Evolutionary conservation across 2,329 filamentous ascomycete species (phyloP), one percentile per base, ranked within the genome.

Genomic region (Parastagonospora nodorum): DNA sequence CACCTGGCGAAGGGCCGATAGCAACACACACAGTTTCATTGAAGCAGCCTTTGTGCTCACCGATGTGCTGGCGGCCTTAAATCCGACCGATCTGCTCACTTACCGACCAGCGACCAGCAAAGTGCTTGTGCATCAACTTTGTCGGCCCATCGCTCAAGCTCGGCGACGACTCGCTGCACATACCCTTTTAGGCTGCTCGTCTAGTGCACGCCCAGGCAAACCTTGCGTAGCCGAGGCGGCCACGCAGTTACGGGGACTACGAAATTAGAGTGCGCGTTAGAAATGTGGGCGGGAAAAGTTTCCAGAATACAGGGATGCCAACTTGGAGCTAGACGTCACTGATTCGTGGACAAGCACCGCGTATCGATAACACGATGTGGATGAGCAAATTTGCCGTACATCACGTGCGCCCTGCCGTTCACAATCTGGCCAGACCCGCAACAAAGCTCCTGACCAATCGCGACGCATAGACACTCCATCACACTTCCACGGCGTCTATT

Each of bases 391-490:
- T 50, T 46, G 39, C 29, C 33, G 29, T 9, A 31, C 11, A 29
- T 46, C 42, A 50, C 48, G 48, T 50, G 48, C 36, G 40, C 29
- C 5, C 19, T 15, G 11, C 30, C n/a, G 29, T 32, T 24, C 37
- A 5, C 30, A 45, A 29, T 24, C 32, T 15, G 16, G 15, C 37
- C 53, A 38, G 33, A 15, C 48, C 45, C 36, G 9, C 33, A 43
- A 28, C 33, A 28, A 35, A 38, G 12, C 27, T 33, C 27, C 41
- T 38, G 29, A 47, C 57, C 57, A 60, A 60, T 60, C 51, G 44
- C 35, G 43, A 15, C 6, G 11, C 35, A 39, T 9, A 24, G 16
- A 9, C 43, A 10, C 12, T 12, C 8, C 4, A 38, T 35, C 24
- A 35, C 28, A 39, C 2, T 14, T 31, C n/a, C 9, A 31, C 43